Base-by-base conservation (phyloP, 352 stramenopile genomes). In the Phytophthora ramorum region DNA sequence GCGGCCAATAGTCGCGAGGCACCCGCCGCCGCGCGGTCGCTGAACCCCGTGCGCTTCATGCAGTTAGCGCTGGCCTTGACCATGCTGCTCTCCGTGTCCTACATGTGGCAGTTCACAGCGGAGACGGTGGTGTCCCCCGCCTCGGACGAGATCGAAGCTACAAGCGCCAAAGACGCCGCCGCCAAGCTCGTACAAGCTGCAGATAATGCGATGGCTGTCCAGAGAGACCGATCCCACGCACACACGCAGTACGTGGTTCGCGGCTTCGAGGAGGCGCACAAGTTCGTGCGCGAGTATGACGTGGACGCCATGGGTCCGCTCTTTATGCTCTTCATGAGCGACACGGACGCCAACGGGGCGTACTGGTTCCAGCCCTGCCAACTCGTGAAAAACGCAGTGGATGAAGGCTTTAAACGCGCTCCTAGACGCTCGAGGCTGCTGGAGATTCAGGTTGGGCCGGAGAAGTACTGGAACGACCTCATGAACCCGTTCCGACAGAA, bases 331-430 rank as follows among this genome's bases (percentile, higher is more conserved):
- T 91, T 95, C 58, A 85, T 90, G 81, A 90, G 82, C 59, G 81
- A 91, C 69, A 76, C 63, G 8, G 73, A 92, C 69, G 73, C 57
- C 28, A 90, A 86, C 45, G 84, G 84, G 51, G 83, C 69, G n/a
- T 92, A 95, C 69, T 95, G 86, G 86, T 92, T 86, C 56, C 63
- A 63, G 17, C 84, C 90, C 65, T 95, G 84, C 38, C 71, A 86
- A 37, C 57, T 69, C 1, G 84, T 81, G 20, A 87, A 92, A 63
- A 68, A 82, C 9, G 79, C 78, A 7, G 72, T 95, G 34, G 66
- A 81, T 17, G 65, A 80, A 48, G 81, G 79, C 7, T 92, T 95
- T 46, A 69, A 77, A 7, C 84, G 81, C 7, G 83, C 86, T 13
- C 86, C 86, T 13, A 65, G 78, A 17, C 71, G 81, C 52, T 90